Conservation (phyloP, 345 rosid species). For the Ceriops tagal region DNA sequence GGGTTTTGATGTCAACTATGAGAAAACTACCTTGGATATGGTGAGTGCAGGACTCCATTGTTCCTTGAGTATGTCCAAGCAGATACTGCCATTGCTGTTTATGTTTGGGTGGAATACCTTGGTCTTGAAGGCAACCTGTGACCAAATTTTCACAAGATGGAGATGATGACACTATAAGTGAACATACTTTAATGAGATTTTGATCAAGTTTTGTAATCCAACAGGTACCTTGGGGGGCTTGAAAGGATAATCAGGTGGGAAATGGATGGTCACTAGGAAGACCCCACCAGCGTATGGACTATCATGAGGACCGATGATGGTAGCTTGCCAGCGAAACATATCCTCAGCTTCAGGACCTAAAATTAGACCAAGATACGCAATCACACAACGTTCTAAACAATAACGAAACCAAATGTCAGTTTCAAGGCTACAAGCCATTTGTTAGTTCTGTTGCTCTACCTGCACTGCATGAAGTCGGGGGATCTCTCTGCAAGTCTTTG, state of each 20-base stretch:
- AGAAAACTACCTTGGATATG: constrained; percentile 47
- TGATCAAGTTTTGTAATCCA: no score
- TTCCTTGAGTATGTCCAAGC: constrained; percentile 63
- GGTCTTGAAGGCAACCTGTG: constrained; percentile 56
- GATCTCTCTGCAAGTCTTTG: constrained; percentile 66
- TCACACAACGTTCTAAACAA: neutral
- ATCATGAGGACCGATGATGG: constrained; percentile 61
- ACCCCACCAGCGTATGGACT: constrained; percentile 71
- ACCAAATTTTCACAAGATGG: constrained; percentile 3
- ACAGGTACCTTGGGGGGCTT: constrained; percentile 59
- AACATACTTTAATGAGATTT: no score
- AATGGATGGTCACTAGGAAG: constrained; percentile 58
- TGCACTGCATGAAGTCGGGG: constrained; percentile 72
- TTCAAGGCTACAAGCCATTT: neutral
- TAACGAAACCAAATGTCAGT: neutral
- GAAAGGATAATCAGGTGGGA: constrained; percentile 66
- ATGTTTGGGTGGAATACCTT: constrained; percentile 69
- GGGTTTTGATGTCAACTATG: neutral
- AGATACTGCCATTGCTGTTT: constrained; percentile 56
- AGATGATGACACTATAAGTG: neutral
- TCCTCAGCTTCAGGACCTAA: constrained; percentile 63
- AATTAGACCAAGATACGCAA: neutral
- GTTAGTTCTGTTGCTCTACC: constrained; percentile 27
- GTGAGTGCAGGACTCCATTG: constrained; percentile 80
- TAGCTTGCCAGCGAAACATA: constrained; percentile 76